Evolutionary conservation across 2,329 filamentous ascomycete genomes (phyloP).

Genomic region (Dissoconium aciculare): DNA sequence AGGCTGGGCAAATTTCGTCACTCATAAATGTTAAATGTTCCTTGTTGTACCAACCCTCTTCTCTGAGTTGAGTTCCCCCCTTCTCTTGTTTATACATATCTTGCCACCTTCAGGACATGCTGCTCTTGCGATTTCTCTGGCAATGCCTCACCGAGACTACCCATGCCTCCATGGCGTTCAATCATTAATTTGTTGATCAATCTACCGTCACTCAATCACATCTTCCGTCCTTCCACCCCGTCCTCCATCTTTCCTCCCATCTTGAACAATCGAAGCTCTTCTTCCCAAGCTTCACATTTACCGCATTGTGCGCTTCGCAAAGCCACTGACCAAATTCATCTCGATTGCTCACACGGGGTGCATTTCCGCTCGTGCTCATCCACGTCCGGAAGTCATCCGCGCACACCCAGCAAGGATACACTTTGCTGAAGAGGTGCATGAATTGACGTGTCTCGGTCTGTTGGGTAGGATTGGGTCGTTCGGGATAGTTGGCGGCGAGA

Average conservation of each 20-base stretch:
- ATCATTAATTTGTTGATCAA: too few species aligned
- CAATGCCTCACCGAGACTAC: too few species aligned
- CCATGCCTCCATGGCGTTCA: too few species aligned
- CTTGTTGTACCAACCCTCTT: too few species aligned
- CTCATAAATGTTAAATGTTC: too few species aligned
- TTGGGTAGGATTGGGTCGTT: conserved; percentile 48
- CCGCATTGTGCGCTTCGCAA: conserved; percentile 74
- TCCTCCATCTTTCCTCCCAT: conserved; percentile 93
- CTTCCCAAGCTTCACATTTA: conserved; percentile 84
- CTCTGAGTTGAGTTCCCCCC: too few species aligned
- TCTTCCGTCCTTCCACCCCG: conserved; percentile 62
- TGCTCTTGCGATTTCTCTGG: too few species aligned
- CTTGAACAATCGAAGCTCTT: conserved; percentile 70
- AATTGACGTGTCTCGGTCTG: conserved; percentile 67
- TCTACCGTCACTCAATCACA: conserved; percentile 38
- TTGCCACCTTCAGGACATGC: too few species aligned
- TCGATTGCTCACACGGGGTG: conserved; percentile 43
- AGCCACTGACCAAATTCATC: conserved; percentile 69
- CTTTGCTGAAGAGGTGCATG: conserved; percentile 61
- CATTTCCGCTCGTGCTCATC: conserved; percentile 51
- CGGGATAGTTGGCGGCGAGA: conserved; percentile 76
- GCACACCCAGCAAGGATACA: conserved; percentile 94
- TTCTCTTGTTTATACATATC: too few species aligned
- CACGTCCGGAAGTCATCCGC: conserved; percentile 80
- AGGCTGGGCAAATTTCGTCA: too few species aligned